phyloP scores from a whole-genome alignment of 2,329 filamentous ascomycete genomes.

The Penicillium janthinellum region DNA sequence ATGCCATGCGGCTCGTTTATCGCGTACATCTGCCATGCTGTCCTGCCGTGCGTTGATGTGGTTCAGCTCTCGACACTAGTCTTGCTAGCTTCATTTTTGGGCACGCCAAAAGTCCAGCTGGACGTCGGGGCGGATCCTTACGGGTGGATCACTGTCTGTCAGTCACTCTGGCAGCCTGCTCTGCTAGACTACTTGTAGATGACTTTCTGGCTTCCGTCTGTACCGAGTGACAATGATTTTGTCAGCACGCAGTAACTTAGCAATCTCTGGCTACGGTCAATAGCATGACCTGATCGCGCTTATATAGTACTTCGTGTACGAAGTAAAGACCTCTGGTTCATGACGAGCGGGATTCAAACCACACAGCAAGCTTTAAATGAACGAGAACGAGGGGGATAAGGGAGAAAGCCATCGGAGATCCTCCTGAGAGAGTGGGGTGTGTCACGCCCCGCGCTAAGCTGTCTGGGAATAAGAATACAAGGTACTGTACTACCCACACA shows the following conservation, averaged over 20 bases:
- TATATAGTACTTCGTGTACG: neutral
- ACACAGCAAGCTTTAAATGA: neutral
- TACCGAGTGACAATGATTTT: too few relatives aligned
- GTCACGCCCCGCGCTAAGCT: neutral
- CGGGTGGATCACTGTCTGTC: neutral
- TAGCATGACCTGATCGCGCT: too few relatives aligned
- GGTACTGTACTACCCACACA: too few relatives aligned
- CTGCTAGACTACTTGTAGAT: neutral
- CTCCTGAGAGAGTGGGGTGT: slow-evolving; percentile 8
- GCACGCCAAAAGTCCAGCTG: slow-evolving; percentile 10
- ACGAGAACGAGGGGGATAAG: neutral
- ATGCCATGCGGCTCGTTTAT: slow-evolving; percentile 16
- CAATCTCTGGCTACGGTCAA: neutral
- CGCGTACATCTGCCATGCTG: slow-evolving; percentile 2
- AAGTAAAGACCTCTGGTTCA: neutral
- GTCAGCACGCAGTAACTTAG: too few relatives aligned
- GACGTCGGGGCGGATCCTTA: neutral
- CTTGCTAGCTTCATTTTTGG: slow-evolving; percentile 11
- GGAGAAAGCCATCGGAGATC: slow-evolving; percentile 19
- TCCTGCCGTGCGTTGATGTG: neutral
- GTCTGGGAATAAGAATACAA: neutral
- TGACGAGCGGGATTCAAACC: neutral
- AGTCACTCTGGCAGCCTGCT: neutral
- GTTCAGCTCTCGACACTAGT: slow-evolving; percentile 2
- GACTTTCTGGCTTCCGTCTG: neutral